A percentile compares a stretch with the other conserved stretches of the same genome.
phyloP scores from a whole-genome alignment of 2,329 filamentous ascomycete species.

The Helotiales sp. region DNA sequence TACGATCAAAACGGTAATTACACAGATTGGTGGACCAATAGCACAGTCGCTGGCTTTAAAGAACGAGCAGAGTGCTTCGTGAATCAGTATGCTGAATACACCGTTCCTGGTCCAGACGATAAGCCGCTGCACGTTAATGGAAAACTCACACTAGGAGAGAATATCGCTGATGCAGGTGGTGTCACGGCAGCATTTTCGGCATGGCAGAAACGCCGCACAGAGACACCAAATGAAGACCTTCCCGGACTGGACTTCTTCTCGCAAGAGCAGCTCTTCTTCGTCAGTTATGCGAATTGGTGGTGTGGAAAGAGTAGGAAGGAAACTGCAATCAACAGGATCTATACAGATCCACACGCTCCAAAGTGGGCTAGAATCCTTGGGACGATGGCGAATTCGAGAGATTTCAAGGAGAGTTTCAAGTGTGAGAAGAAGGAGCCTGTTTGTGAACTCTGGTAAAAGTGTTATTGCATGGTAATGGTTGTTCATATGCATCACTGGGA shows the following conservation, averaged over 20 bases:
- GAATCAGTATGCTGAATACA: constrained; percentile 64
- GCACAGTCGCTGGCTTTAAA: constrained; percentile 58
- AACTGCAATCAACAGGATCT: constrained; percentile 55
- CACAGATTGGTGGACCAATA: constrained; percentile 66
- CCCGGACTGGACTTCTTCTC: constrained; percentile 63
- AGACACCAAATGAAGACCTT: constrained; percentile 52
- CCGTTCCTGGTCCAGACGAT: constrained; percentile 54
- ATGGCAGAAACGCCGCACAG: constrained; percentile 59
- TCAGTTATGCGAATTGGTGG: constrained; percentile 65
- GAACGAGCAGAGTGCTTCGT: constrained; percentile 64
- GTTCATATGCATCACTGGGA: background rate
- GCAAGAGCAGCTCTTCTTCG: constrained; percentile 70
- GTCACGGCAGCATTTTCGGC: constrained; percentile 62
- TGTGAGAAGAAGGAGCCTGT: constrained; percentile 65
- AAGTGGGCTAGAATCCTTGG: constrained; percentile 61
- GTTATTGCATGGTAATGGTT: background rate
- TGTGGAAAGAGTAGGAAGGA: constrained; percentile 64
- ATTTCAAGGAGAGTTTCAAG: constrained; percentile 67
- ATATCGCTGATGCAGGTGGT: constrained; percentile 71
- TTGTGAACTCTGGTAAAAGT: constrained; percentile 65
- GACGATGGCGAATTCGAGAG: constrained; percentile 65
- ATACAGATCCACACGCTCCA: constrained; percentile 66
- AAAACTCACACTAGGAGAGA: constrained; percentile 64
- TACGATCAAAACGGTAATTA: constrained; percentile 66
- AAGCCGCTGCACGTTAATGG: constrained; percentile 63